A percentile compares a stretch with the other conserved stretches of the same genome.
phyloP scores from a whole-genome alignment of 768 basidiomycete species.

The Termitomyces titanicus region DNA sequence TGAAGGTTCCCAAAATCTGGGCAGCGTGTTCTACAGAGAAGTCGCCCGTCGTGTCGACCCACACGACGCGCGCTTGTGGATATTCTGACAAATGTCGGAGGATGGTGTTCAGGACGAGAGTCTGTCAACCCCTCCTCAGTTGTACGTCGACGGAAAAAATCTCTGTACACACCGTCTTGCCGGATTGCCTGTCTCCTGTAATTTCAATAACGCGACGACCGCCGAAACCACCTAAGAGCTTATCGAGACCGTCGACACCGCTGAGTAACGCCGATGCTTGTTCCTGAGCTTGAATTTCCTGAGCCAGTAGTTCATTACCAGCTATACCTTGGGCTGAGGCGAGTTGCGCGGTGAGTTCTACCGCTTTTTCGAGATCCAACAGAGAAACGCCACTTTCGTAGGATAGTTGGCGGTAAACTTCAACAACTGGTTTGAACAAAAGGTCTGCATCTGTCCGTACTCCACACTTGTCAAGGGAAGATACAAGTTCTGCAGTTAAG shows the following conservation, averaged over 20 bases:
- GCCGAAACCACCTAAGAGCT: constrained; percentile 47
- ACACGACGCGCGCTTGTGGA: constrained; percentile 41
- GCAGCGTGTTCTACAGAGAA: constrained; percentile 52
- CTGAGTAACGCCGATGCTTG: constrained; percentile 22
- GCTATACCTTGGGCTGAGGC: constrained; percentile 42
- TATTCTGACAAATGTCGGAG: constrained; percentile 45
- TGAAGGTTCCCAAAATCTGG: constrained; percentile 29
- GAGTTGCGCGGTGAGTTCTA: constrained; percentile 33
- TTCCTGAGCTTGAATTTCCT: constrained; percentile 16
- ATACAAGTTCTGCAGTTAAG: constrained; percentile 42
- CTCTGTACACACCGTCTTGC: constrained; percentile 57
- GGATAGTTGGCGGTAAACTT: constrained; percentile 51
- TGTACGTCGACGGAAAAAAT: neutral
- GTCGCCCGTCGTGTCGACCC: constrained; percentile 73
- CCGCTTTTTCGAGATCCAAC: constrained; percentile 41
- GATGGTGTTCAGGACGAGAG: constrained; percentile 55
- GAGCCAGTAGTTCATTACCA: constrained; percentile 26
- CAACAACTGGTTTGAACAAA: constrained; percentile 44
- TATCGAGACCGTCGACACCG: constrained; percentile 50
- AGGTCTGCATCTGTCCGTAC: constrained; percentile 59
- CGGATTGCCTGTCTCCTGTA: constrained; percentile 60
- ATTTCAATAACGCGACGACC: constrained; percentile 58
- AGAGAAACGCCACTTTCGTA: constrained; percentile 40
- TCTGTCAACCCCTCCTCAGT: constrained; percentile 39
- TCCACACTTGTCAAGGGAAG: constrained; percentile 41